Evolutionary conservation across 176 grass and related monocot genomes (phyloP).

Genomic region (Eleusine indica): DNA sequence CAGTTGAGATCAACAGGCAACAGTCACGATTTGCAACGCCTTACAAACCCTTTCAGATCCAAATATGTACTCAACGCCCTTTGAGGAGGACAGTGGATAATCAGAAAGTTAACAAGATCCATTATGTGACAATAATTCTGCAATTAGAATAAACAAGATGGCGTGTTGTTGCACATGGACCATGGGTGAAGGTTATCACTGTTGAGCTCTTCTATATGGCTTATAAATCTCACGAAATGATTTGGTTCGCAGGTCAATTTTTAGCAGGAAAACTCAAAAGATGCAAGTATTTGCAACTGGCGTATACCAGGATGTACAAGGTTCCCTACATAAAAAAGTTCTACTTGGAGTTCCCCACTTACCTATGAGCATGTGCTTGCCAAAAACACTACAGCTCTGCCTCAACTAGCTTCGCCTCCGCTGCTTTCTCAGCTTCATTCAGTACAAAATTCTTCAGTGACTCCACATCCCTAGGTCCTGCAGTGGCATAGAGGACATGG

Average conservation of each 20-base stretch:
- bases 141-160: neutral
- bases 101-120: neutral
- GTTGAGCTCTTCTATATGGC: neutral
- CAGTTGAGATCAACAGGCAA: too few species aligned
- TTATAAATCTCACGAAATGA: neutral
- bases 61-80: neutral
- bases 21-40: too few species aligned
- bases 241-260: neutral
- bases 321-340: constrained; percentile 4
- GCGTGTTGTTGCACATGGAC: neutral
- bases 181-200: neutral
- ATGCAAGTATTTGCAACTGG: neutral
- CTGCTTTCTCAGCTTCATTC: constrained; percentile 73
- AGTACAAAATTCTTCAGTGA: constrained; percentile 79
- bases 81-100: neutral
- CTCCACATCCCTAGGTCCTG: constrained; percentile 83
- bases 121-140: neutral
- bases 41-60: neutral
- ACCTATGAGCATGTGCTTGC: neutral
- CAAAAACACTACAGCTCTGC: constrained; percentile 1
- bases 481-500: neutral
- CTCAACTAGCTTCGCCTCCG: constrained; percentile 44
- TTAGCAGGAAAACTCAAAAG: neutral
- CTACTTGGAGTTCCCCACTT: neutral
- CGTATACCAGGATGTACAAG: neutral